Conservation (phyloP, 2,329 filamentous ascomycete genomes). For the Bertia moriformis region DNA sequence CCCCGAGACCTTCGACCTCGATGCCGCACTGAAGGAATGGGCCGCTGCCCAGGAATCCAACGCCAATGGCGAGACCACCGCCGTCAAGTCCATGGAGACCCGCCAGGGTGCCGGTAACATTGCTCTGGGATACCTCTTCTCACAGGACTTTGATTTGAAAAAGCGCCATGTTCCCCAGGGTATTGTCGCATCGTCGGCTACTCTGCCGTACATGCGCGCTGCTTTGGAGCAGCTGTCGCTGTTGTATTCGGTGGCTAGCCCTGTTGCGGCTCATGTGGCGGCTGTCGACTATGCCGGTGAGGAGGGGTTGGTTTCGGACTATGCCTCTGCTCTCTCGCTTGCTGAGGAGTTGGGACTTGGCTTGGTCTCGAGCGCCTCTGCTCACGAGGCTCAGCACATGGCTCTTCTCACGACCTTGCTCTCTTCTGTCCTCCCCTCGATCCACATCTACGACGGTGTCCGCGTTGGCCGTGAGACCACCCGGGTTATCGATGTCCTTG, state of each 20-base stretch:
- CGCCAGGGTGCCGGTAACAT: conserved; percentile 78
- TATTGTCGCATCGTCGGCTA: conserved; percentile 73
- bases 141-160: conserved; percentile 81
- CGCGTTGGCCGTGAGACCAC: conserved; percentile 70
- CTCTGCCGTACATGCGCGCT: conserved; percentile 65
- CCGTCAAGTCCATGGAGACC: conserved; percentile 70
- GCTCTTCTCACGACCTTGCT: conserved; percentile 73
- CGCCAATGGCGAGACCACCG: conserved; percentile 65
- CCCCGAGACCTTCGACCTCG: conserved; percentile 81
- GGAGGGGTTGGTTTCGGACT: conserved; percentile 71
- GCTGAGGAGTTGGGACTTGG: conserved; percentile 84
- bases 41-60: conserved; percentile 56
- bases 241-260: conserved; percentile 81
- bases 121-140: conserved; percentile 93
- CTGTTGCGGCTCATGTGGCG: conserved; percentile 82
- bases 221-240: conserved; percentile 82
- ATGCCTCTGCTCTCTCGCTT: conserved; percentile 63
- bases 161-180: conserved; percentile 87
- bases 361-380: conserved; percentile 70
- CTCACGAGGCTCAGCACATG: conserved; percentile 92
- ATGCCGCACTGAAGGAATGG: conserved; percentile 72
- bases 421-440: conserved; percentile 63
- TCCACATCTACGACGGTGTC: conserved; percentile 81
- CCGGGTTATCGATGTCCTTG: conserved; percentile 67
- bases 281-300: conserved; percentile 68